Evolutionary conservation across 805 yeast species (phyloP).

Genomic region (Lachancea thermotolerans): DNA sequence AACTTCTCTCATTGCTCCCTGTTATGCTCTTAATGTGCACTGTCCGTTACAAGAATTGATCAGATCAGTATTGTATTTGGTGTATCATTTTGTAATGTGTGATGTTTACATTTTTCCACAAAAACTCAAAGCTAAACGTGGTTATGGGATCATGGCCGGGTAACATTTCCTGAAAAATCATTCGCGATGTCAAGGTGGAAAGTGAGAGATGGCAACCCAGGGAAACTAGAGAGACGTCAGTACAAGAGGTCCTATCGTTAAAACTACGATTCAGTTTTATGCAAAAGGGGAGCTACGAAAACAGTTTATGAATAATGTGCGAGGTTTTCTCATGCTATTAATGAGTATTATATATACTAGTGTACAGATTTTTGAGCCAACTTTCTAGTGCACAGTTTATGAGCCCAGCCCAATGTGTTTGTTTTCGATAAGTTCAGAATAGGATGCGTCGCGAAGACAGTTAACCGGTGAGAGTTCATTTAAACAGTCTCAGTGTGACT

Average conservation of each 20-base stretch:
- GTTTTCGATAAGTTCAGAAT: no score
- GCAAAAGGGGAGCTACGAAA: neutral
- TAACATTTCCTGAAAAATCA: neutral
- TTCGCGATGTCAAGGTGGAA: neutral
- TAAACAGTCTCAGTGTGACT: conserved; percentile 10
- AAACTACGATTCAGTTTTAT: no score
- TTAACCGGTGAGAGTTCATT: neutral
- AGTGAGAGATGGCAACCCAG: neutral
- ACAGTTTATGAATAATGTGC: neutral
- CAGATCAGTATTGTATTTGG: conserved; percentile 6
- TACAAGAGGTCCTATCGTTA: neutral
- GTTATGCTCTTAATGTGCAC: neutral
- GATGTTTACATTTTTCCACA: conserved; percentile 23
- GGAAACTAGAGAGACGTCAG: neutral
- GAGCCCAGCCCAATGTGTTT: no score
- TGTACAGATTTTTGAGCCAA: neutral
- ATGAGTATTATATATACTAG: neutral
- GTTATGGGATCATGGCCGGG: neutral
- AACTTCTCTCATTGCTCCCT: conserved; percentile 71
- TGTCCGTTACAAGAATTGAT: neutral
- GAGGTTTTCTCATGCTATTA: no score
- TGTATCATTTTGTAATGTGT: conserved; percentile 4
- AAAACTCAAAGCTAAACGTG: conserved; percentile 4
- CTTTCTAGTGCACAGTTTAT: neutral
- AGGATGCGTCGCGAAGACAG: no score